Evolutionary conservation across 1,284 basidiomycete genomes (phyloP), one percentile per base, ranked within the genome.

Genomic region (Vanrija humicola): DNA sequence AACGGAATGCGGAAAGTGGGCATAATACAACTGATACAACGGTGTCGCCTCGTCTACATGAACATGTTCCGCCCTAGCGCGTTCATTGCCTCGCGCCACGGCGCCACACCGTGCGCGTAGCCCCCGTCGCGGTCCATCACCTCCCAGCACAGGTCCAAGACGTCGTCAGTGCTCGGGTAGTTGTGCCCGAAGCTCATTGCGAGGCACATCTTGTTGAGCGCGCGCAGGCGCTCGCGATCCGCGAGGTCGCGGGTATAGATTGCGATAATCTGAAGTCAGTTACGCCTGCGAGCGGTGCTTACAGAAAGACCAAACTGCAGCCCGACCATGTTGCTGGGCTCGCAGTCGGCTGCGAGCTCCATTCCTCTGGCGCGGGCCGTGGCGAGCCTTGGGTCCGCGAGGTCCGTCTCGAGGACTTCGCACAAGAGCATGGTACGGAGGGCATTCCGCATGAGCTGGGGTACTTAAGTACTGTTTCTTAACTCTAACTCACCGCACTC

Each of bases 31-130:
- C 34, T 34, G 28, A 12, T 29, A 34, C 34, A 34, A 34, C 34
- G 12, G 14, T 12, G 12, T 28, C 28, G 10, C 28, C 28, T 28
- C 28, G 7, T 7, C 34, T 44, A 55, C 39, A 55, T 43, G 40
- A 51, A 56, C 25, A 56, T 19, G 18, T 56, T 56, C 50, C 55
- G 38, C 23, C 55, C 55, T 42, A 56, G 34, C 9, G 55, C 55
- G 25, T 34, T 50, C 53, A 56, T 48, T 10, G 57, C 57, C 47
- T 59, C 61, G 3, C 61, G 52, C 61, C 61, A 62, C 14, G 61
- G 61, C 7, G 61, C 61, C n/a, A 62, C 57, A 16, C 61, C 61
- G 18, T 59, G 49, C 38, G 55, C 46, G 42, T 62, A 62, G 4
- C 26, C 26, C 21, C 61, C 61, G 46, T 59, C 55, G 18, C 46